Conservation (phyloP, 306 rosid species). For the Gleditsia sinensis region DNA sequence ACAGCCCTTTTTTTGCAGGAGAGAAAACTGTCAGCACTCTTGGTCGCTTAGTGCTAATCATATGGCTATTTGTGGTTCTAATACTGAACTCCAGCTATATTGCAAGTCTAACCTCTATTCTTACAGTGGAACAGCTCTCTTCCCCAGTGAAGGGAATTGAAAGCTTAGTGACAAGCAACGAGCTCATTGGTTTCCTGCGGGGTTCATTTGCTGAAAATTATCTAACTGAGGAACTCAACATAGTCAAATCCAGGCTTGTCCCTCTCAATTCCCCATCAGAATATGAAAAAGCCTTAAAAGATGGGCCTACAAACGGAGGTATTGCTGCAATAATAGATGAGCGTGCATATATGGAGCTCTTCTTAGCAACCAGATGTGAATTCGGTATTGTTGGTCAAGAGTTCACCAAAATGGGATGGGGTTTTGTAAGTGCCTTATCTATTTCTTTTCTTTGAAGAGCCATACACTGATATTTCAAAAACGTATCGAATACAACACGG, state of each 20-base stretch:
- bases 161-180: slow-evolving; percentile 47
- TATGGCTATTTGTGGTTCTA: slow-evolving; percentile 83
- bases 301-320: slow-evolving; percentile 69
- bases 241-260: slow-evolving; percentile 62
- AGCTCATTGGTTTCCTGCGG: slow-evolving; percentile 63
- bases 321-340: slow-evolving; percentile 77
- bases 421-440: slow-evolving; percentile 66
- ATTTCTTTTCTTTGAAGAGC: neutral
- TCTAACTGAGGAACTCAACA: slow-evolving; percentile 57
- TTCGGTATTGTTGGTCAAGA: slow-evolving; percentile 80
- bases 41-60: slow-evolving; percentile 69
- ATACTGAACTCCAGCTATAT: slow-evolving; percentile 81
- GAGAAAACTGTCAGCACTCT: slow-evolving; percentile 74
- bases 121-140: slow-evolving; percentile 75
- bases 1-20: slow-evolving; percentile 41
- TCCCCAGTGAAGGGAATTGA: slow-evolving; percentile 75
- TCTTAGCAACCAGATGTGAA: slow-evolving; percentile 66
- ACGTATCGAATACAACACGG: no score
- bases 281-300: slow-evolving; percentile 59
- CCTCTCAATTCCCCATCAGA: slow-evolving; percentile 56
- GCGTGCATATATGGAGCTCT: slow-evolving; percentile 74
- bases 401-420: slow-evolving; percentile 91
- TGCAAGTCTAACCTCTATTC: slow-evolving; percentile 82
- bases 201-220: slow-evolving; percentile 66
- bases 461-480: neutral